These are phyloP conservation scores for Skeletonema potamos DNA, from an alignment of 108 stramenopile genomes.

Conservation along the genomic window DNA sequence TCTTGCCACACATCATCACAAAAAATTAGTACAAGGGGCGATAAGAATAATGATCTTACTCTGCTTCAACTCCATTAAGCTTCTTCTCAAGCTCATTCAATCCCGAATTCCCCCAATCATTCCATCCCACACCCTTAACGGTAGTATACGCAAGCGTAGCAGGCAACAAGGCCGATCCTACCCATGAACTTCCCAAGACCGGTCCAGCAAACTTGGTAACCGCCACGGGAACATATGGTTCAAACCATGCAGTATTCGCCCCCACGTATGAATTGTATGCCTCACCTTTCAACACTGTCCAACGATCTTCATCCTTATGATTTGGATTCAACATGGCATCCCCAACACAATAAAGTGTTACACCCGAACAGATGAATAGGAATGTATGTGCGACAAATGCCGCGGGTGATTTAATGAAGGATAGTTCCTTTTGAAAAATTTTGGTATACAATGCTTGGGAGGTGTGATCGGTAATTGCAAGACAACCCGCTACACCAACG, in stretches of 20 bases:
- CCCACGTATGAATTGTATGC: constrained; percentile 49
- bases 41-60: too few species aligned
- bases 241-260: constrained; percentile 53
- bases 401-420: constrained; percentile 54
- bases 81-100: constrained; percentile 53
- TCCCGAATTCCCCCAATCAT: constrained; percentile 67
- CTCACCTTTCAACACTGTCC: constrained; percentile 28
- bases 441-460: background rate
- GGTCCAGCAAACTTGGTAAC: constrained; percentile 48
- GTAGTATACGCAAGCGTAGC: constrained; percentile 58
- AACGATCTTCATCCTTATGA: constrained; percentile 40
- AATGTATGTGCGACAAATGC: constrained; percentile 66
- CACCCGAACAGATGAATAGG: constrained; percentile 60
- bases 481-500: constrained; percentile 55
- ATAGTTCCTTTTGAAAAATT: constrained; percentile 16
- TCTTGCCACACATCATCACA: background rate
- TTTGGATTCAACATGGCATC: constrained; percentile 56
- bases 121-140: constrained; percentile 62
- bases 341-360: constrained; percentile 43
- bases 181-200: constrained; percentile 37
- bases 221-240: constrained; percentile 51
- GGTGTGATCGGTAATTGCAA: constrained; percentile 56
- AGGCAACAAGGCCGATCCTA: constrained; percentile 46
- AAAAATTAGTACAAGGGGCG: too few species aligned
- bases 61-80: constrained; percentile 14